Conservation (phyloP, 2,329 filamentous ascomycete species). For the Fusarium sp. region DNA sequence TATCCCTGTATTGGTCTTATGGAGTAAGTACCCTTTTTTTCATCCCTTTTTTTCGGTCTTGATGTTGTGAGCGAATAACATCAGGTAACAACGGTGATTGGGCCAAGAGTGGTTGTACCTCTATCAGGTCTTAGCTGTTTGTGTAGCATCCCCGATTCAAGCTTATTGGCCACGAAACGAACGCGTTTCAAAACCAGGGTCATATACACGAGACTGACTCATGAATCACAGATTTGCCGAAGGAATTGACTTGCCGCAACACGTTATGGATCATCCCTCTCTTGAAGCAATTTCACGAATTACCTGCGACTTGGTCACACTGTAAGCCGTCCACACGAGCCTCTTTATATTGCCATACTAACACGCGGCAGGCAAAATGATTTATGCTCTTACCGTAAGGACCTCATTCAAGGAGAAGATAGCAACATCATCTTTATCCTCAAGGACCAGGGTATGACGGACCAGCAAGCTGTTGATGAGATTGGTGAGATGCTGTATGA, state of each 20-base stretch:
- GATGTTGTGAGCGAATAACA: not conserved
- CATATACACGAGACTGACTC: not conserved
- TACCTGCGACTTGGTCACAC: conserved; percentile 20
- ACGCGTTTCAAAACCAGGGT: not conserved
- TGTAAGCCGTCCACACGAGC: conserved; percentile 2
- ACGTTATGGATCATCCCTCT: conserved; percentile 23
- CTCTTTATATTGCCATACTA: not conserved
- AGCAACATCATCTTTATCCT: conserved; percentile 29
- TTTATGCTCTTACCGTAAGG: conserved; percentile 25
- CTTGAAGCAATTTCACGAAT: conserved; percentile 24
- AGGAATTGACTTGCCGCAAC: conserved; percentile 19
- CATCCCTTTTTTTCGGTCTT: not conserved
- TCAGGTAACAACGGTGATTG: not conserved
- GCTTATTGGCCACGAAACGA: not conserved
- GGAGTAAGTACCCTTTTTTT: conserved; percentile 18
- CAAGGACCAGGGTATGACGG: conserved; percentile 22
- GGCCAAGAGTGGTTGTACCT: not conserved
- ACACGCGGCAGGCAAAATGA: conserved; percentile 14
- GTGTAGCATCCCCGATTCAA: not conserved
- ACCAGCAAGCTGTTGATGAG: conserved; percentile 21
- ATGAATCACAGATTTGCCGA: conserved; percentile 15
- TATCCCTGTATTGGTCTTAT: conserved; percentile 27
- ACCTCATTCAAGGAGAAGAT: conserved; percentile 19
- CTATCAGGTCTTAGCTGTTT: not conserved
- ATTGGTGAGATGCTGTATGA: conserved; percentile 27